Evolutionary conservation across 2,329 filamentous ascomycete genomes (phyloP).

Genomic region (Colletotrichum shisoi): DNA sequence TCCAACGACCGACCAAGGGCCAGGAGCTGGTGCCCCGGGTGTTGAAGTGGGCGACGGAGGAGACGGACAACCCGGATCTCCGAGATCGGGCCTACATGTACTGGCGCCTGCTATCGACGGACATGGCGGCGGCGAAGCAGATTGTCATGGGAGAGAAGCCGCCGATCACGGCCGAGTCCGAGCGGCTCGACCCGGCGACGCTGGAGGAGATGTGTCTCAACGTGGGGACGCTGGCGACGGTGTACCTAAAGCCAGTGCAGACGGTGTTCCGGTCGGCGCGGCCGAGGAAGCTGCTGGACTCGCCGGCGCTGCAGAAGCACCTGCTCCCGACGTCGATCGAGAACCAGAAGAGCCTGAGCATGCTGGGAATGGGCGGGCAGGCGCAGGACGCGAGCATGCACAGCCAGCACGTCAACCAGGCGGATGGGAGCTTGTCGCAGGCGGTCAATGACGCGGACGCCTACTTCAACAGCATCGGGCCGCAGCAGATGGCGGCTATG

Average conservation of each 20-base stretch:
- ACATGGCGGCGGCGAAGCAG: conserved; percentile 83
- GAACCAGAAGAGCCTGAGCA: conserved; percentile 66
- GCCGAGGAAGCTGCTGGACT: conserved; percentile 79
- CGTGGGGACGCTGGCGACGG: conserved; percentile 93
- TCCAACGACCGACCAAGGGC: conserved; percentile 93
- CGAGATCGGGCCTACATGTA: conserved; percentile 99
- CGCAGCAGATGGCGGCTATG: conserved; percentile 76
- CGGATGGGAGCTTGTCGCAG: conserved; percentile 64
- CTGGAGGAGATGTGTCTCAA: conserved; percentile 97
- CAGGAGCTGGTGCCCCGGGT: conserved; percentile 93
- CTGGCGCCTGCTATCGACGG: conserved; percentile 93
- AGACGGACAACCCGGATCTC: conserved; percentile 98
- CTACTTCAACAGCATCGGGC: conserved; percentile 84
- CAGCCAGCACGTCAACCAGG: conserved; percentile 44
- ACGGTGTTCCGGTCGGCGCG: conserved; percentile 93
- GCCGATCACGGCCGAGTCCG: conserved; percentile 92
- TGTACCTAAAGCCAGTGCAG: conserved; percentile 97
- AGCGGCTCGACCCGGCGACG: conserved; percentile 88
- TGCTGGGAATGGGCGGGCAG: conserved; percentile 64
- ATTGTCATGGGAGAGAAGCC: conserved; percentile 99
- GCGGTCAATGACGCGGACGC: conserved; percentile 86
- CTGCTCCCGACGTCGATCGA: conserved; percentile 66
- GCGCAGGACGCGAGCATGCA: conserved; percentile 60
- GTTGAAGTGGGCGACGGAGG: conserved; percentile 97
- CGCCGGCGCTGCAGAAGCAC: conserved; percentile 83